A percentile compares a stretch with the other conserved stretches of the same genome.
Conservation (phyloP, 2,329 filamentous ascomycete species). For the Pseudovirgaria hyperparasitica region DNA sequence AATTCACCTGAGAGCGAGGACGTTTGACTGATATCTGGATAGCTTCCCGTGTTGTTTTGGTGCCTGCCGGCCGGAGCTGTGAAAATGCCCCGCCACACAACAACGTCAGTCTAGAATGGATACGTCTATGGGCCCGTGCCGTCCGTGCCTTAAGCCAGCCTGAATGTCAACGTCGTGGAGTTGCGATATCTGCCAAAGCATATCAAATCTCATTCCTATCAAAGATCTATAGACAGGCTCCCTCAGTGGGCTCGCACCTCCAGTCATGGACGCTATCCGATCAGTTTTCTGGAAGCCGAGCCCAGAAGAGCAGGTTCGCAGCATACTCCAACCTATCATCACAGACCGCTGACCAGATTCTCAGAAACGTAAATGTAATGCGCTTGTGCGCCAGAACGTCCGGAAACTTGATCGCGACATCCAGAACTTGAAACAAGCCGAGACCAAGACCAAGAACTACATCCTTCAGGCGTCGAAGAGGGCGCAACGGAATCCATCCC, state of each 20-base stretch:
- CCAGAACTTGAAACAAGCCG: conserved; percentile 59
- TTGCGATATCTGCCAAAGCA: no score
- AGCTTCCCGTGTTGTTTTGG: no score
- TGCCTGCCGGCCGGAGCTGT: no score
- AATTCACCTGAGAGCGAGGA: no score
- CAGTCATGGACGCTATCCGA: conserved; percentile 71
- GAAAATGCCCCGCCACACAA: no score
- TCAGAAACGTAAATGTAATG: conserved; percentile 91
- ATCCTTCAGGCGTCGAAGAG: conserved; percentile 76
- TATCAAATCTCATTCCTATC: no score
- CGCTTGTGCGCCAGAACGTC: conserved; percentile 75
- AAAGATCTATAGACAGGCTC: neutral
- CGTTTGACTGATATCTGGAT: no score
- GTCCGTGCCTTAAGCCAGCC: no score
- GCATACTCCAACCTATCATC: conserved; percentile 2
- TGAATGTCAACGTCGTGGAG: no score
- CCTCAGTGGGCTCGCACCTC: neutral
- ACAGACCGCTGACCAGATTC: conserved; percentile 6
- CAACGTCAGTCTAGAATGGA: no score
- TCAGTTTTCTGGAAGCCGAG: conserved; percentile 84
- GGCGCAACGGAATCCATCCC: conserved; percentile 65
- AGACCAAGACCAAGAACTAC: conserved; percentile 60
- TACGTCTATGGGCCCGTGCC: no score
- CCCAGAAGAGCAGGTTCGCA: conserved; percentile 72
- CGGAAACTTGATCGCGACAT: conserved; percentile 95